Conservation (phyloP, 2,329 filamentous ascomycete species). For the Penicillium brevicompactum region DNA sequence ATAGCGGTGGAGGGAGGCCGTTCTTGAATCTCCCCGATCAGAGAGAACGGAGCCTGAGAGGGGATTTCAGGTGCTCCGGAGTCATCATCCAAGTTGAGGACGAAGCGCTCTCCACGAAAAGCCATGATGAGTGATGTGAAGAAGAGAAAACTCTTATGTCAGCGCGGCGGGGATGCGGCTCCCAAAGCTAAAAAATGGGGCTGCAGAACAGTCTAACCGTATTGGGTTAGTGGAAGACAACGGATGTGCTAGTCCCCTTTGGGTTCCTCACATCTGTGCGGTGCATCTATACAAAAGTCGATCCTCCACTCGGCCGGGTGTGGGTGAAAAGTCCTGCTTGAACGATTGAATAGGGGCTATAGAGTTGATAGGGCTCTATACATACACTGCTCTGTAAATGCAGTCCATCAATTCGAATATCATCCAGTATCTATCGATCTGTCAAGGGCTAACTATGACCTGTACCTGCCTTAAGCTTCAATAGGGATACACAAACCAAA, state of each 20-base stretch:
- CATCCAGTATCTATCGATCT: neutral
- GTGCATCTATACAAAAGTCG: slow-evolving; percentile 15
- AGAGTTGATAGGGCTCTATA: no score
- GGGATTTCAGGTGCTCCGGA: slow-evolving; percentile 19
- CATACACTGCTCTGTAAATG: no score
- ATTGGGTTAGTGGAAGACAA: slow-evolving; percentile 24
- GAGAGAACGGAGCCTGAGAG: slow-evolving; percentile 32
- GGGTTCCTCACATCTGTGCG: slow-evolving; percentile 20
- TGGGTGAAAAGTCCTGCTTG: neutral
- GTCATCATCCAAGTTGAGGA: slow-evolving; percentile 60
- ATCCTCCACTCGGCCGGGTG: neutral
- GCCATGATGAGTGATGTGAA: slow-evolving; percentile 40
- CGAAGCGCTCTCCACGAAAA: slow-evolving; percentile 62
- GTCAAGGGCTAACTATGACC: neutral
- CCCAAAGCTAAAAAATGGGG: slow-evolving; percentile 39
- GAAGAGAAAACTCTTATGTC: slow-evolving; percentile 25
- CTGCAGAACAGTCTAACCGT: slow-evolving; percentile 18
- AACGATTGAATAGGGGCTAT: no score
- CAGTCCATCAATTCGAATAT: no score
- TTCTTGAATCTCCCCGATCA: slow-evolving; percentile 79
- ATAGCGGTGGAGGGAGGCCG: slow-evolving; percentile 57
- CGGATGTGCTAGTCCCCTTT: slow-evolving; percentile 21
- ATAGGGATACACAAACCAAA: neutral
- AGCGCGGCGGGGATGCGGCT: slow-evolving; percentile 38
- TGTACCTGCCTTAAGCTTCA: slow-evolving; percentile 1